Base-by-base conservation (phyloP, 2,329 filamentous ascomycete species). In the Claviceps digitariae region DNA sequence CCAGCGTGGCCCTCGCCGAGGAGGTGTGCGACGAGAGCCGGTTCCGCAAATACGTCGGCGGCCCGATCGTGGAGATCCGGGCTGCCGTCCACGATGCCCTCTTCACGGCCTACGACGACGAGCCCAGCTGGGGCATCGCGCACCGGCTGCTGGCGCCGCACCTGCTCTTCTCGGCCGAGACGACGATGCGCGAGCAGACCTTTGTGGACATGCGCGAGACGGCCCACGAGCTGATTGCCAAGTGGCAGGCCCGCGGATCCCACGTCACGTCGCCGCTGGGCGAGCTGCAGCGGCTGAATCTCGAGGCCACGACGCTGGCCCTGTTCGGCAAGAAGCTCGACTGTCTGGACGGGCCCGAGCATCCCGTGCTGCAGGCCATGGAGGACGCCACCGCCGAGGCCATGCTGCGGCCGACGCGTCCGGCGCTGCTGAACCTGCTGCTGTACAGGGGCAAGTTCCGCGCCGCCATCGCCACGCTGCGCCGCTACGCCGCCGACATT, bases 301-400 rank as follows among this genome's bases (percentile, higher is more conserved):
- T 82, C 31, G 76, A 79, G 54, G 68, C 72, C 3, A 74, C 70
- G 2, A 73, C 76, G 2, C 63, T 72, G 40, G 72, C 71, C 25
- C 71, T 82, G 31, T 80, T 70, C 58, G 74, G 77, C 51, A 73
- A 75, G 61, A 72, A 70, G 54, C 63, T 78, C 25, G 66, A 76
- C 55, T 67, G 68, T 50, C 63, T 82, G 45, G 61, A 63, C 0
- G 76, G 75, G 0, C 65, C 69, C 1, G 69, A 70, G 21, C 74
- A 75, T 25, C 68, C 74, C 0, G 69, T 78, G 65, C 59, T 82
- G 54, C 63, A 71, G 48, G 77, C 70, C 15, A 79, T 81, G 73
- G 75, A 80, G 54, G 69, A 73, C 38, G 66, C 75, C 9, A 82
- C 78, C 0, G 70, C 71, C 0, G 79, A 82, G 60, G 74, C 77